Evolutionary conservation across 148 eudicot species (phyloP).

Genomic region (Drosera capensis): DNA sequence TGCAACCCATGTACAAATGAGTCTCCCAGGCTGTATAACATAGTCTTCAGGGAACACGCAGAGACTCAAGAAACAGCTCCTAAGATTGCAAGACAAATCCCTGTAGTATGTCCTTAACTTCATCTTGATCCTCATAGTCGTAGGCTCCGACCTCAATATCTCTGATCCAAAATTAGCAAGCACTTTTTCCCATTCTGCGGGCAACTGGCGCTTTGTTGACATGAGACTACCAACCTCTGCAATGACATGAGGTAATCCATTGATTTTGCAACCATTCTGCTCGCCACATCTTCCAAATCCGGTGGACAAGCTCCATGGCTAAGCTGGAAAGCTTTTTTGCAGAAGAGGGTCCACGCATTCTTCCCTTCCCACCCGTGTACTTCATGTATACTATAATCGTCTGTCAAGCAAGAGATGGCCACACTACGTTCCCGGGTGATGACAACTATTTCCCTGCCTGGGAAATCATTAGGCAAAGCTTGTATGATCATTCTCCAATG

Average conservation of each 20-base stretch:
- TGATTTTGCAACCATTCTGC: neutral
- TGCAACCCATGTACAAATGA: neutral
- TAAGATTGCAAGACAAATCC: constrained; percentile 10
- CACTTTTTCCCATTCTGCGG: neutral
- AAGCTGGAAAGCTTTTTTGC: constrained; percentile 11
- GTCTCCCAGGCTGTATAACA: neutral
- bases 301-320: neutral
- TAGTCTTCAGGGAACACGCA: constrained; percentile 1
- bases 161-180: neutral
- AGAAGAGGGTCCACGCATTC: neutral
- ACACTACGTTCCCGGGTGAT: constrained; percentile 7
- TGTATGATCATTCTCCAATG: constrained; percentile 6
- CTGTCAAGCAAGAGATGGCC: constrained; percentile 3
- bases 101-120: constrained; percentile 6
- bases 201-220: constrained; percentile 1
- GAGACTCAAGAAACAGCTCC: constrained; percentile 8
- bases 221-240: constrained; percentile 1
- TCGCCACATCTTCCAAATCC: neutral
- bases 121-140: neutral
- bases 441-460: constrained; percentile 10
- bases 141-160: neutral
- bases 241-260: constrained; percentile 2
- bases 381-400: neutral
- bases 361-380: neutral
- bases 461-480: constrained; percentile 4